Percentiles rank a stretch among this genome's conserved stretches.
These are phyloP conservation scores for Pythium apleroticum DNA, from an alignment of 352 stramenopile species.

Conservation along the genomic window DNA sequence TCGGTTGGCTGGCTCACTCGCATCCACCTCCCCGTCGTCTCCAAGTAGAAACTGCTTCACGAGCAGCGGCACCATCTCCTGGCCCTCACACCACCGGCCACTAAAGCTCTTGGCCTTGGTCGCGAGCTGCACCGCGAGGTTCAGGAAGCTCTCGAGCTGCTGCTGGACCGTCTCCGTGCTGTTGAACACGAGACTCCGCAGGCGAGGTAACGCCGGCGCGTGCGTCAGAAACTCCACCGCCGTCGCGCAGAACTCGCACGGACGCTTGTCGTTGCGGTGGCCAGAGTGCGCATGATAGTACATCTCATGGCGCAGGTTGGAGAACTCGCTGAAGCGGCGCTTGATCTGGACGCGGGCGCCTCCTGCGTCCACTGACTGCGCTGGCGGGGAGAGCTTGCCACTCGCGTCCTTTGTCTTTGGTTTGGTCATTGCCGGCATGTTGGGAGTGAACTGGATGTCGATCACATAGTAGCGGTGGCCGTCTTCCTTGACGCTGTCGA, in stretches of 20 bases:
- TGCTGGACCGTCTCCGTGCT: background rate
- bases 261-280: constrained; percentile 8
- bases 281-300: constrained; percentile 19
- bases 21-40: constrained; percentile 13
- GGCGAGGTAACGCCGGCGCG: constrained; percentile 5
- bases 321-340: constrained; percentile 15
- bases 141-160: constrained; percentile 18
- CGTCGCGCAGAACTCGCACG: constrained; percentile 17
- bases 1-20: constrained; percentile 4
- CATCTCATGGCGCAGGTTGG: constrained; percentile 21
- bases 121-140: constrained; percentile 11
- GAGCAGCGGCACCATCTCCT: constrained; percentile 16
- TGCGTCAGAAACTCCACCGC: constrained; percentile 6
- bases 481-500: constrained; percentile 10
- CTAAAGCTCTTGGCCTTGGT: constrained; percentile 8
- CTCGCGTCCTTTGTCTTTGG: background rate
- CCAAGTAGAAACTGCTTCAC: constrained; percentile 20
- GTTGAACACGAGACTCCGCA: constrained; percentile 9
- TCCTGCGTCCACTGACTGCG: background rate
- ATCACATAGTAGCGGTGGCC: constrained; percentile 20
- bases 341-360: constrained; percentile 10
- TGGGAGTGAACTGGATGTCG: constrained; percentile 5
- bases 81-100: constrained; percentile 14
- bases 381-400: too few species aligned
- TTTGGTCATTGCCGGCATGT: background rate